These are phyloP conservation scores for Schwanniomyces etchellsii DNA, from an alignment of 1,139 yeast species.

Conservation along the genomic window DNA sequence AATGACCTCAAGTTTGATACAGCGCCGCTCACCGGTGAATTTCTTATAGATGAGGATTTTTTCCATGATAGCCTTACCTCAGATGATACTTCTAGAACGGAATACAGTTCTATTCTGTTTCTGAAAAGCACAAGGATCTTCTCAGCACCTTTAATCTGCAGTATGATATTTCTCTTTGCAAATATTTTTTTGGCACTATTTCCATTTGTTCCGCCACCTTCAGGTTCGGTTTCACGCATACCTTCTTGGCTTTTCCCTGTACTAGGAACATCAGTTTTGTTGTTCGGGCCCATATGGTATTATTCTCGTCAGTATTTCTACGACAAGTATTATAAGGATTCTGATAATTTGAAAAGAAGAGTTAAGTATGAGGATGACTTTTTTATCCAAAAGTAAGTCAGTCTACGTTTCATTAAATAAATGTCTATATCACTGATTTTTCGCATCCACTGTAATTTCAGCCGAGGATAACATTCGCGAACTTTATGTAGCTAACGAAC, in stretches of 20 bases:
- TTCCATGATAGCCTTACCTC: too few species aligned
- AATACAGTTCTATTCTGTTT: conserved; percentile 16
- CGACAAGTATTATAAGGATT: conserved; percentile 5
- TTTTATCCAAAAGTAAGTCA: not conserved
- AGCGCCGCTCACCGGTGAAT: too few species aligned
- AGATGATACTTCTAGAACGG: too few species aligned
- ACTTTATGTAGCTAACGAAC: too few species aligned
- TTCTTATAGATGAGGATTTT: too few species aligned
- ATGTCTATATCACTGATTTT: too few species aligned
- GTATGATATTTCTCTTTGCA: conserved; percentile 37
- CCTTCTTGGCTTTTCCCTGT: conserved; percentile 59
- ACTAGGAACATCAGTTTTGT: conserved; percentile 44
- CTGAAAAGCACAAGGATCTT: conserved; percentile 7
- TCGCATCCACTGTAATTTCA: too few species aligned
- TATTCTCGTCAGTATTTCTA: conserved; percentile 10
- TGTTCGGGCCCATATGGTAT: conserved; percentile 39
- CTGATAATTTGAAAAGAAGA: conserved; percentile 6
- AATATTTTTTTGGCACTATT: conserved; percentile 50
- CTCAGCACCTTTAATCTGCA: conserved; percentile 26
- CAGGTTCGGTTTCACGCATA: conserved; percentile 18
- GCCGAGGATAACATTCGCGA: too few species aligned
- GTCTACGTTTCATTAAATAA: too few species aligned
- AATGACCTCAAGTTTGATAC: conserved; percentile 16
- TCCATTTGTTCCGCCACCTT: conserved; percentile 52
- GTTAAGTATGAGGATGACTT: conserved; percentile 13